Percentiles rank a stretch among this genome's conserved stretches.
Evolutionary conservation across 768 basidiomycete species (phyloP).

Genomic region (Pulveroboletus sp.): DNA sequence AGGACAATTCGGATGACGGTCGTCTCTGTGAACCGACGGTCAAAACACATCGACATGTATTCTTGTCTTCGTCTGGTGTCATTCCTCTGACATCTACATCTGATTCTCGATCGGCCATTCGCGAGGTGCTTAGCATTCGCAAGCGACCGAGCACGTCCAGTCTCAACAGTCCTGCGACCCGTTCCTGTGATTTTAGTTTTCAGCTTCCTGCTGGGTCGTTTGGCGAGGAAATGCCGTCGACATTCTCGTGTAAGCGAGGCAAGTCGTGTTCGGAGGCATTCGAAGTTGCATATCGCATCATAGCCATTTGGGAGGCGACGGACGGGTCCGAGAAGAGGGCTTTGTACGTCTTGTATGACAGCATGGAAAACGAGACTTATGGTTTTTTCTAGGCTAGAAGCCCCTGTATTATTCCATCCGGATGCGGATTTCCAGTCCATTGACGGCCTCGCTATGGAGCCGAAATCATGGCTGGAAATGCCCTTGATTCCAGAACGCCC

Average conservation of each 20-base stretch:
- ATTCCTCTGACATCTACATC: slow-evolving; percentile 36
- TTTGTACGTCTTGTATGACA: slow-evolving; percentile 41
- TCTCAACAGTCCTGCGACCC: slow-evolving; percentile 30
- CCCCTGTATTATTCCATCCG: slow-evolving; percentile 61
- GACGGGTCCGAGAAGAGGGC: slow-evolving; percentile 42
- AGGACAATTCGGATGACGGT: slow-evolving; percentile 17
- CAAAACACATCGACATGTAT: slow-evolving; percentile 41
- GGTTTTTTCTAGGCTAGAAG: slow-evolving; percentile 48
- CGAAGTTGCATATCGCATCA: slow-evolving; percentile 53
- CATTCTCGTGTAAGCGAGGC: slow-evolving; percentile 42
- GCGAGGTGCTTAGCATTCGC: slow-evolving; percentile 38
- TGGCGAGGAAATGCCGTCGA: slow-evolving; percentile 62
- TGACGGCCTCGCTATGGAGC: slow-evolving; percentile 42
- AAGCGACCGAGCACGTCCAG: slow-evolving; percentile 46
- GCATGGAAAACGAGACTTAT: background rate
- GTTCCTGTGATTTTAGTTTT: slow-evolving; percentile 50
- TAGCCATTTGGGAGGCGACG: slow-evolving; percentile 56
- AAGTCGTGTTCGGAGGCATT: slow-evolving; percentile 33
- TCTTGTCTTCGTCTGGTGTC: slow-evolving; percentile 46
- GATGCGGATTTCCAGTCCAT: slow-evolving; percentile 58
- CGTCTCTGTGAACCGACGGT: slow-evolving; percentile 18
- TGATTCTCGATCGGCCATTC: slow-evolving; percentile 25
- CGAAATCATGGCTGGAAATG: slow-evolving; percentile 66
- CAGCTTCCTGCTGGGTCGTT: slow-evolving; percentile 48
- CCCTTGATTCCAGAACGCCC: slow-evolving; percentile 60